Base-by-base conservation (phyloP, 2,329 filamentous ascomycete species). In the Xylariaceae sp. region DNA sequence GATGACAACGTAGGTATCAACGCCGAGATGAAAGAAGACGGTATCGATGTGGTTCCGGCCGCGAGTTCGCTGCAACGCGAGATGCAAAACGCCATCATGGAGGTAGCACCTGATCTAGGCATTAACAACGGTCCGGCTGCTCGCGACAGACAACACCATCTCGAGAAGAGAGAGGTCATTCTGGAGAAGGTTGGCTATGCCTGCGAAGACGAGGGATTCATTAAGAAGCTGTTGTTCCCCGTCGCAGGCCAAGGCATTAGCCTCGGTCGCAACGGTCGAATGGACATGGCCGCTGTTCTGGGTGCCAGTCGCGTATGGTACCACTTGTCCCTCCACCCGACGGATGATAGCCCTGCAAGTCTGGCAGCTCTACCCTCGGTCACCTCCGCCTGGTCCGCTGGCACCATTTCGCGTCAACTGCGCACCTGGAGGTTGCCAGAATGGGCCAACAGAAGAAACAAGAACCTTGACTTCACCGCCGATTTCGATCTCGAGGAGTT, bases 401-500 rank as follows among this genome's bases (percentile, higher is more conserved):
- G 91, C 23, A 87, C 89, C 1, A 89, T 99, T 0, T 99, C 94
- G 2, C 88, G 92, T 59, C 94, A 99, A 73, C 83, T 99, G 15
- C 89, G 94, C 15, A 85, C 92, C 2, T 99, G 94, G 93, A 85
- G 94, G 68, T 79, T 99, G 13, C 89, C 94, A 0, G 94, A 99
- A 73, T 99, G 94, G 94, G 90, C 92, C 1, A 99, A 97, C 71
- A 87, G 93, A 58, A 85, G 94, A 53, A 95, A 92, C 73, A 91
- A 90, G 72, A 86, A 88, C 68, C 84, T 97, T 2, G 94, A 99
- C 72, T 99, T 96, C 74, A 99, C 94, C 0, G 91, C 92, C 1
- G 94, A 99, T 70, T 99, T 97, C 66, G 94, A 99, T 68, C 78
- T 92, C 4, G 90, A 96, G 13, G 94, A 99, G 72, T 97, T 99